A percentile compares a stretch with the other conserved stretches of the same genome.
These are phyloP conservation scores for Beauveria asiatica DNA, from an alignment of 2,329 filamentous ascomycete genomes.

Conservation along the genomic window DNA sequence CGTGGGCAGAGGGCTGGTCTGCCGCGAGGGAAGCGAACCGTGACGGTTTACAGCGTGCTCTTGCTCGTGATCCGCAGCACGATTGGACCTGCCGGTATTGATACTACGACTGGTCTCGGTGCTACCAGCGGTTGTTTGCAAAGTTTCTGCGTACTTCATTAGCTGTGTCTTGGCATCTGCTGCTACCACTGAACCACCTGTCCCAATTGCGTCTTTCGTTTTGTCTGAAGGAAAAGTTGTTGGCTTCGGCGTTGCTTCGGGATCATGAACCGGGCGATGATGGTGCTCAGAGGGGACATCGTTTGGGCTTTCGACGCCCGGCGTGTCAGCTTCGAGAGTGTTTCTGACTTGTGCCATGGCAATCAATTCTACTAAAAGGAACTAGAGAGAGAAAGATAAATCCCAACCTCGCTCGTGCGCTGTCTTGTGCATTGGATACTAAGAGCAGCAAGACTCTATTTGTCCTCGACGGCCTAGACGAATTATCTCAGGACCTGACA, in stretches of 20 bases:
- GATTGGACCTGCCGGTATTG: not conserved
- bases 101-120: not conserved
- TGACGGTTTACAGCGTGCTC: not conserved
- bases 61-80: not conserved
- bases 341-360: not conserved
- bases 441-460: no score
- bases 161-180: not conserved
- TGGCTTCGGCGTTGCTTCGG: not conserved
- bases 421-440: no score
- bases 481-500: no score
- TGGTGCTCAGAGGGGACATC: not conserved
- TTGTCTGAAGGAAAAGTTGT: not conserved
- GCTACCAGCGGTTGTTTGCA: not conserved
- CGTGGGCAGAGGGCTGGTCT: not conserved
- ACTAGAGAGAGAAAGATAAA: not conserved
- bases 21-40: not conserved
- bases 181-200: not conserved
- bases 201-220: not conserved
- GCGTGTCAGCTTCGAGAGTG: not conserved
- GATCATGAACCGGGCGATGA: not conserved
- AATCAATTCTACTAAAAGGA: not conserved
- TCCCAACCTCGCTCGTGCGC: no score
- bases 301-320: not conserved
- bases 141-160: not conserved
- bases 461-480: no score